Evolutionary conservation across 306 rosid genomes (phyloP).

Genomic region (Potentilla sterilis): DNA sequence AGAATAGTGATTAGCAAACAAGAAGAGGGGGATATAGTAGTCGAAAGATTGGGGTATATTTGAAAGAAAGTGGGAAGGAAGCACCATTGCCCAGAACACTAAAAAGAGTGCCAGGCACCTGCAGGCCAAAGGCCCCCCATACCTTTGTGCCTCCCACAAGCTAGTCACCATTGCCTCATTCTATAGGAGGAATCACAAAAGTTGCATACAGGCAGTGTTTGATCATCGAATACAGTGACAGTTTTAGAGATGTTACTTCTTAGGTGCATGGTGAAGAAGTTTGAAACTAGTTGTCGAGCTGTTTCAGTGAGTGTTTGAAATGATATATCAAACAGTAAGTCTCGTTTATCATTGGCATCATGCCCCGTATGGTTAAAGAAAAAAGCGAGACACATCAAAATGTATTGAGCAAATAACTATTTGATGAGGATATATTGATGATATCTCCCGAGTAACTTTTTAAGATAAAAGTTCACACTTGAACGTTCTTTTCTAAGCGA

Average conservation of each 20-base stretch:
- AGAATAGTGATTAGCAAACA: slow-evolving; percentile 31
- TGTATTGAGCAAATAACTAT: background rate
- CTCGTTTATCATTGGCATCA: background rate
- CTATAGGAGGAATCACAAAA: slow-evolving; percentile 40
- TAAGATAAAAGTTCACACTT: background rate
- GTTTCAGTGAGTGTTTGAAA: background rate
- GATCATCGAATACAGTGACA: background rate
- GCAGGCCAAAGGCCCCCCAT: slow-evolving; percentile 57
- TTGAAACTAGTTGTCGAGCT: background rate
- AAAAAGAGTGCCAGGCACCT: slow-evolving; percentile 33
- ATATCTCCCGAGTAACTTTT: background rate
- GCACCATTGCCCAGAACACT: slow-evolving; percentile 52
- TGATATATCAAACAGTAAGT: background rate
- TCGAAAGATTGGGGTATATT: slow-evolving; percentile 8
- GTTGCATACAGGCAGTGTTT: background rate
- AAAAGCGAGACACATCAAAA: no score
- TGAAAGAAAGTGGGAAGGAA: slow-evolving; percentile 56
- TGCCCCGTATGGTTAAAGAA: no score
- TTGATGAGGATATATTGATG: background rate
- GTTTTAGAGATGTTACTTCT: background rate
- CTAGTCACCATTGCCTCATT: slow-evolving; percentile 21
- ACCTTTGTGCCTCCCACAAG: slow-evolving; percentile 47
- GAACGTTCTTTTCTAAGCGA: background rate
- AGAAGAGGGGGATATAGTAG: background rate
- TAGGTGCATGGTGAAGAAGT: background rate